A percentile compares a stretch with the other conserved stretches of the same genome.
Evolutionary conservation across 2,329 filamentous ascomycete genomes (phyloP).

Genomic region (Fusarium mexicanum): DNA sequence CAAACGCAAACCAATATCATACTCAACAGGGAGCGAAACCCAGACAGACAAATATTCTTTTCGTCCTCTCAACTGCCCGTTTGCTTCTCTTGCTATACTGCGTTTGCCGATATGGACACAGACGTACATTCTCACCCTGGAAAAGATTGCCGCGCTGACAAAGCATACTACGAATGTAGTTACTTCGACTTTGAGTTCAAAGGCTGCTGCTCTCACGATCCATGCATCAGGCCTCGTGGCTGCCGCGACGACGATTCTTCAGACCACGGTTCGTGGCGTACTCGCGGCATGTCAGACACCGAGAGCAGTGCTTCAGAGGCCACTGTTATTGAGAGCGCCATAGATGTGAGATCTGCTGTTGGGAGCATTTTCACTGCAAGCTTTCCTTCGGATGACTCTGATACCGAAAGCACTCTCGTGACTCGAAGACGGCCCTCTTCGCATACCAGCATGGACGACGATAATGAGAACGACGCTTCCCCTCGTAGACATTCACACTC

Average conservation of each 20-base stretch:
- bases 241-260: not conserved
- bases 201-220: constrained; percentile 58
- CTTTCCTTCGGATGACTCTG: not conserved
- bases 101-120: constrained; percentile 25
- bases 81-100: not conserved
- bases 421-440: not conserved
- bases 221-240: constrained; percentile 49
- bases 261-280: not conserved
- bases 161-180: constrained; percentile 51
- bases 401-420: not conserved
- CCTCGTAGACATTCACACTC: constrained; percentile 3
- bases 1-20: not conserved
- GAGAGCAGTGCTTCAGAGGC: not conserved
- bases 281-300: constrained; percentile 1
- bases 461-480: not conserved
- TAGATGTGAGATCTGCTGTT: not conserved
- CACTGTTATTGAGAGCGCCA: not conserved
- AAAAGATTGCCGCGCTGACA: constrained; percentile 44
- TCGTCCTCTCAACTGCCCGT: not conserved
- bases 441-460: not conserved
- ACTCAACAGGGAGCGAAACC: not conserved
- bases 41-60: not conserved
- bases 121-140: constrained; percentile 5
- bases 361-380: not conserved
- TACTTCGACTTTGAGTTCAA: constrained; percentile 45